Conservation (phyloP, 139 green algal genomes). For the Gonium pectorale region DNA sequence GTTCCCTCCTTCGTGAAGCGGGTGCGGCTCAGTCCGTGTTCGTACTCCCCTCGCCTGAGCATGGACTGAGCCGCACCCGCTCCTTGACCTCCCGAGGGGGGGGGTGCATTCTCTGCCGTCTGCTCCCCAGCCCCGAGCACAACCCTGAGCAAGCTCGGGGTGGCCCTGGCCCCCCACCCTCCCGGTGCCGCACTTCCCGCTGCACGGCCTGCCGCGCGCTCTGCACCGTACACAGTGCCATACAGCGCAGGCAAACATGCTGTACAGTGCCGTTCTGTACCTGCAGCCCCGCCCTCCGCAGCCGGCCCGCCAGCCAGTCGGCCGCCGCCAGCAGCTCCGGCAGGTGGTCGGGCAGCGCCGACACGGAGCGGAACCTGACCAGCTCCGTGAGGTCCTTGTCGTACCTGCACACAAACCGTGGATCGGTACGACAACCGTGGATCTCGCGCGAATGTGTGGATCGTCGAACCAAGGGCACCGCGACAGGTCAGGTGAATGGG, state of each 20-base stretch:
- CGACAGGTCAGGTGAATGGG: not conserved
- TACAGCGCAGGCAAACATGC: too few species aligned
- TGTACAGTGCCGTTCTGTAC: too few species aligned
- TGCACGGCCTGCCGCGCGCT: not conserved
- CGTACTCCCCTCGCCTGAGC: too few species aligned
- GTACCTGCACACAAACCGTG: conserved; percentile 28
- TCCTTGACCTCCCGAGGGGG: too few species aligned
- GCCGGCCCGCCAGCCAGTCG: conserved; percentile 28
- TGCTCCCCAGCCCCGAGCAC: not conserved
- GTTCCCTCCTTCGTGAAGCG: too few species aligned
- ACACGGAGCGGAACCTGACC: conserved; percentile 39
- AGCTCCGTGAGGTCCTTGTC: conserved; percentile 35
- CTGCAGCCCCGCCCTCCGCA: conserved; percentile 36
- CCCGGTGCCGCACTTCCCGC: not conserved
- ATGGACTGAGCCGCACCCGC: too few species aligned
- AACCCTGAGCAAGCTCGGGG: not conserved
- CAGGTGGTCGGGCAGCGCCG: conserved; percentile 21
- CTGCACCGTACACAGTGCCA: too few species aligned
- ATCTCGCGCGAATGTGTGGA: too few species aligned
- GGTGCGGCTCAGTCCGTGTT: too few species aligned
- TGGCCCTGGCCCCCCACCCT: not conserved
- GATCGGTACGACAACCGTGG: too few species aligned
- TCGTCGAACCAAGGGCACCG: not conserved
- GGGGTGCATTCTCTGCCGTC: too few species aligned
- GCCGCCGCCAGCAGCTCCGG: conserved; percentile 21